Conservation (phyloP, 345 rosid genomes). For the Aquilaria yunnanensis region DNA sequence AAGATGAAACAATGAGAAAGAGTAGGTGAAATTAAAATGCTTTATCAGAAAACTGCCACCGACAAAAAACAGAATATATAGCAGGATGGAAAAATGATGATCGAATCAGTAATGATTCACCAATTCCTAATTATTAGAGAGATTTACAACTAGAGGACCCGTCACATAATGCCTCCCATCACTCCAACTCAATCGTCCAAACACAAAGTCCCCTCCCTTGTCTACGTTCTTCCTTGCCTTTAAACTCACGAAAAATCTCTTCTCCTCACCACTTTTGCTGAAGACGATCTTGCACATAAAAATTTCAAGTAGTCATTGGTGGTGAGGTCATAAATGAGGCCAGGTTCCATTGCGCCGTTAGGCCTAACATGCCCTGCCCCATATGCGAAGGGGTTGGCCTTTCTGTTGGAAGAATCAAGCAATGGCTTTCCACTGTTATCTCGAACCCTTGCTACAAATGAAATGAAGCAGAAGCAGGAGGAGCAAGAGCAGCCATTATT, state of each 20-base stretch:
- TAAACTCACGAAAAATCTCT: slow-evolving; percentile 29
- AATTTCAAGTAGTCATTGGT: slow-evolving; percentile 33
- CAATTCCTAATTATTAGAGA: no score
- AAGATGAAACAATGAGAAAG: no score
- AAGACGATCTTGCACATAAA: slow-evolving; percentile 34
- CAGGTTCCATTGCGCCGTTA: slow-evolving; percentile 40
- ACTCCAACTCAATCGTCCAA: slow-evolving; percentile 42
- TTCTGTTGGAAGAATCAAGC: slow-evolving; percentile 9
- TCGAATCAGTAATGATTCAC: no score
- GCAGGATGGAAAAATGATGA: no score
- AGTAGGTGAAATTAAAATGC: no score
- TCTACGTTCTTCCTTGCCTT: background rate
- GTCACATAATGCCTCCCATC: slow-evolving; percentile 42
- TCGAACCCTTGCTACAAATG: slow-evolving; percentile 24
- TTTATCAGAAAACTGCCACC: no score
- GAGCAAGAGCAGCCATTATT: background rate
- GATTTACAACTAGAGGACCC: slow-evolving; percentile 27
- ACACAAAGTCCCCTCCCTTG: slow-evolving; percentile 11
- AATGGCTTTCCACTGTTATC: slow-evolving; percentile 19
- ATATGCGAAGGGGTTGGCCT: slow-evolving; percentile 43
- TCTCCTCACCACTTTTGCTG: slow-evolving; percentile 27
- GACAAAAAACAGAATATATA: no score
- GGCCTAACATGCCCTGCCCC: slow-evolving; percentile 49
- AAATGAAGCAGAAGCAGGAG: background rate
- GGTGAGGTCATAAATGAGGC: slow-evolving; percentile 40